A percentile compares a stretch with the other conserved stretches of the same genome.
phyloP scores from a whole-genome alignment of 345 rosid species.

The Camelina neglecta region DNA sequence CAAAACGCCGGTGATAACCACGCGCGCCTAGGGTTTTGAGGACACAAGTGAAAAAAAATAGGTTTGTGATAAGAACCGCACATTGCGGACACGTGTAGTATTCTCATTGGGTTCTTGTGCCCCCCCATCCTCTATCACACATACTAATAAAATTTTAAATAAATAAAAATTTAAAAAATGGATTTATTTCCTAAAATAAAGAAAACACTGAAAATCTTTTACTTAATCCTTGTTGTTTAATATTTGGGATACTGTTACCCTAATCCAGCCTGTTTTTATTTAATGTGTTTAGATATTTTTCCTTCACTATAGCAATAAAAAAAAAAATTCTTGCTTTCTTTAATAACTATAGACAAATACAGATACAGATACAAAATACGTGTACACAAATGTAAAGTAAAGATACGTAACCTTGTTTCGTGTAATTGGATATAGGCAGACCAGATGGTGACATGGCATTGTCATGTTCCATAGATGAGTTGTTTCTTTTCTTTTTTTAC shows the following conservation, averaged over 20 bases:
- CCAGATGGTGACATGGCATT: constrained; percentile 57
- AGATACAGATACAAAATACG: constrained; percentile 10
- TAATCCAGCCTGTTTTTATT: constrained; percentile 10
- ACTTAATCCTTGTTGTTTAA: constrained; percentile 19
- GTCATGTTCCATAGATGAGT: constrained; percentile 49
- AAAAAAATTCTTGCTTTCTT: background rate
- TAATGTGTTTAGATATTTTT: background rate
- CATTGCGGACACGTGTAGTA: constrained; percentile 48
- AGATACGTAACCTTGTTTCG: constrained; percentile 29
- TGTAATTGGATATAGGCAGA: constrained; percentile 39
- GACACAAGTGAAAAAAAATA: constrained; percentile 34
- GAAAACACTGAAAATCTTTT: background rate
- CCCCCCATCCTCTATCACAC: constrained; percentile 38
- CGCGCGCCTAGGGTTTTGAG: constrained; percentile 64
- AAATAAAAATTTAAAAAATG: background rate
- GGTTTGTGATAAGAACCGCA: constrained; percentile 72
- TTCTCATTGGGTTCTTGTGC: constrained; percentile 36
- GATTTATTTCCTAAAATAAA: constrained; percentile 1
- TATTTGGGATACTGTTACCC: constrained; percentile 29
- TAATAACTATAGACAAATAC: background rate
- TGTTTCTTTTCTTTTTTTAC: background rate
- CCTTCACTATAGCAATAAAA: background rate
- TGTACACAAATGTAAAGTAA: constrained; percentile 13
- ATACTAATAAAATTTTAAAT: background rate
- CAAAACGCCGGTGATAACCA: background rate